Evolutionary conservation across 805 yeast species (phyloP).

Genomic region (Candida ficus): DNA sequence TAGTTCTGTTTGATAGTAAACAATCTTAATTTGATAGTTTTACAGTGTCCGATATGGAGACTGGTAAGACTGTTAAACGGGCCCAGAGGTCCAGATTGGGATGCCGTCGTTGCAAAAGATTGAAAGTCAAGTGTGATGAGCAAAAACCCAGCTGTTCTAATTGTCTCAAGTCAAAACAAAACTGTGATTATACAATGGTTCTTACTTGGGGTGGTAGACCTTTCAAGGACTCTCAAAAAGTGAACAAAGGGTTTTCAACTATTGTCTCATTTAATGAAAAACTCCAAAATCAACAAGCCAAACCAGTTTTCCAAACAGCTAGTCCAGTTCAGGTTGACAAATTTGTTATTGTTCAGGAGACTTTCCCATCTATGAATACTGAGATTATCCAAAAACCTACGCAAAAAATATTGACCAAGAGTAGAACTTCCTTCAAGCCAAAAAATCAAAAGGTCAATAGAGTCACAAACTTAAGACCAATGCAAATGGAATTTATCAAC

Average conservation of each 20-base stretch:
- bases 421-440: too few relatives aligned
- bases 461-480: too few relatives aligned
- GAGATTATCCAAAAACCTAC: too few relatives aligned
- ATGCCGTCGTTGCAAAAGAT: conserved; percentile 55
- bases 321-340: background rate
- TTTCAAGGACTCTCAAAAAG: conserved; percentile 36
- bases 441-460: too few relatives aligned
- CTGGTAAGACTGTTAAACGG: conserved; percentile 21
- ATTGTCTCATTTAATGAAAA: conserved; percentile 14
- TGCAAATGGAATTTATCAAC: too few relatives aligned
- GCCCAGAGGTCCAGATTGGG: conserved; percentile 47
- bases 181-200: conserved; percentile 60
- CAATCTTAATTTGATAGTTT: too few relatives aligned
- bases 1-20: too few relatives aligned
- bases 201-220: conserved; percentile 78
- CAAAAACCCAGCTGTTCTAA: conserved; percentile 54
- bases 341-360: background rate
- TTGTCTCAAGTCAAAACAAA: conserved; percentile 41
- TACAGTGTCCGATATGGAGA: too few relatives aligned
- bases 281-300: conserved; percentile 3
- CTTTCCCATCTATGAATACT: too few relatives aligned
- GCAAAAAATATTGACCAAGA: too few relatives aligned
- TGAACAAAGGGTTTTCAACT: conserved; percentile 21
- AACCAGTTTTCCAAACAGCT: background rate
- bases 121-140: conserved; percentile 70